Conservation (phyloP, 139 green algal species). For the Chlorella sp. region DNA sequence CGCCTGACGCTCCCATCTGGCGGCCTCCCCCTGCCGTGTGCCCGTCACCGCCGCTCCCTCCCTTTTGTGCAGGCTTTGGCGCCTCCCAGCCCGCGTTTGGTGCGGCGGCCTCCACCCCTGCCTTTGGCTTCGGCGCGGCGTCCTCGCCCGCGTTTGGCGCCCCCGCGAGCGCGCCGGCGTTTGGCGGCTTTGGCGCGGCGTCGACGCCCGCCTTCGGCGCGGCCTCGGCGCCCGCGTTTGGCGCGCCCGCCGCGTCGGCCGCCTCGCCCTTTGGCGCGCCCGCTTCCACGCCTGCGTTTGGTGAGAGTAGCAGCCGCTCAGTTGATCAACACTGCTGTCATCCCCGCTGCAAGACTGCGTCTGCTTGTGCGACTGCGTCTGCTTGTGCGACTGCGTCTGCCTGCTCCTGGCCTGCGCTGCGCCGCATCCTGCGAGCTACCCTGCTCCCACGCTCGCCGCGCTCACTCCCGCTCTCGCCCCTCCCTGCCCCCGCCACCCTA, state of each 20-base stretch:
- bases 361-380: too few relatives aligned
- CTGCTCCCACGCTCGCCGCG: too few relatives aligned
- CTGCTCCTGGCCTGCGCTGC: too few relatives aligned
- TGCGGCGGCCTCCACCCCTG: slow-evolving; percentile 19
- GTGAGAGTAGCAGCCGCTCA: too few relatives aligned
- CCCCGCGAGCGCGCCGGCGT: slow-evolving; percentile 17
- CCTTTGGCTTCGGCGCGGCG: slow-evolving; percentile 50
- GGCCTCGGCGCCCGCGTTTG: slow-evolving; percentile 26
- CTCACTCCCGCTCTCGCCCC: too few relatives aligned
- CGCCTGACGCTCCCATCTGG: too few relatives aligned
- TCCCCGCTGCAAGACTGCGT: too few relatives aligned
- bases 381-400: too few relatives aligned
- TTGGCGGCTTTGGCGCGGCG: slow-evolving; percentile 52
- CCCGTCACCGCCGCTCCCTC: slow-evolving; percentile 27
- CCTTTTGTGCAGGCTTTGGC: slow-evolving; percentile 15
- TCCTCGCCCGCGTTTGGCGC: slow-evolving; percentile 46
- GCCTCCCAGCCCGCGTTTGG: background rate
- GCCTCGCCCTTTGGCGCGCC: slow-evolving; percentile 30
- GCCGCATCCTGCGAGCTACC: too few relatives aligned
- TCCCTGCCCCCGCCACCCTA: slow-evolving; percentile 20
- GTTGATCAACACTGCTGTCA: too few relatives aligned
- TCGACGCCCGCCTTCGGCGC: slow-evolving; percentile 38
- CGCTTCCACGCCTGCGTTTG: slow-evolving; percentile 26
- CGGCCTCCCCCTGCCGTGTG: too few relatives aligned
- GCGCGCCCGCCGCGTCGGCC: background rate